Conservation (phyloP, 371 early-diverging fungal species). For the Mortierella sp. region DNA sequence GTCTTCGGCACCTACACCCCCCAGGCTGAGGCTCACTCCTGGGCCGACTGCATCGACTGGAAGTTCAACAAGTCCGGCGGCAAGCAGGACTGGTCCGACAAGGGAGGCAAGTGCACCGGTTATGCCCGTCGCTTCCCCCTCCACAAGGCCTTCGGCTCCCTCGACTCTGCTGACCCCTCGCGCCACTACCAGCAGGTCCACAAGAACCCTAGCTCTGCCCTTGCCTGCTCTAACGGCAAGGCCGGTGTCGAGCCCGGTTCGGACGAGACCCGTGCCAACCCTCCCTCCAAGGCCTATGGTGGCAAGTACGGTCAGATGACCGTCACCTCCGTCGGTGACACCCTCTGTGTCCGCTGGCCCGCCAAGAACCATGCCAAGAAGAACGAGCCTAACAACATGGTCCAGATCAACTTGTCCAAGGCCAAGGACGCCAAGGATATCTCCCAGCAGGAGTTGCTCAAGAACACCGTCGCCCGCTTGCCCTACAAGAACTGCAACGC, state of each 20-base stretch:
- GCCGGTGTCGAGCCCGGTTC: constrained; percentile 32
- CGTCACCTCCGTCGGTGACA: constrained; percentile 37
- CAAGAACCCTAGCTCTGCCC: constrained; percentile 24
- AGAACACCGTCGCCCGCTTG: constrained; percentile 29
- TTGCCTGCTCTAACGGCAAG: constrained; percentile 30
- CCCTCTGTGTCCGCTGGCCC: constrained; percentile 56
- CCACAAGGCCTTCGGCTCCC: constrained; percentile 30
- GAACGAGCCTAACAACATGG: constrained; percentile 22
- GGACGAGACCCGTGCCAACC: constrained; percentile 37
- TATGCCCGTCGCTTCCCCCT: constrained; percentile 51
- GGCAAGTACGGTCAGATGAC: constrained; percentile 48
- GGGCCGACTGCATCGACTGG: constrained; percentile 55
- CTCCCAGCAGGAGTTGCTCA: constrained; percentile 30
- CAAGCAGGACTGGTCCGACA: constrained; percentile 26
- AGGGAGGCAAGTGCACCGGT: constrained; percentile 36
- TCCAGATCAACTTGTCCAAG: constrained; percentile 45
- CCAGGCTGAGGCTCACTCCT: constrained; percentile 51
- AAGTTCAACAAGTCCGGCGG: constrained; percentile 29
- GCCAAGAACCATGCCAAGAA: constrained; percentile 50
- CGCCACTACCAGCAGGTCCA: constrained; percentile 45
- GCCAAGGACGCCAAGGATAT: constrained; percentile 20
- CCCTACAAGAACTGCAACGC: constrained; percentile 45
- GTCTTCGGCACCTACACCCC: constrained; percentile 35
- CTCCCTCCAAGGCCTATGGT: constrained; percentile 30
- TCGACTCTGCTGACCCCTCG: constrained; percentile 26